Evolutionary conservation across 495 filamentous ascomycete genomes (phyloP).

Genomic region (Hyaloscypha bicolor): DNA sequence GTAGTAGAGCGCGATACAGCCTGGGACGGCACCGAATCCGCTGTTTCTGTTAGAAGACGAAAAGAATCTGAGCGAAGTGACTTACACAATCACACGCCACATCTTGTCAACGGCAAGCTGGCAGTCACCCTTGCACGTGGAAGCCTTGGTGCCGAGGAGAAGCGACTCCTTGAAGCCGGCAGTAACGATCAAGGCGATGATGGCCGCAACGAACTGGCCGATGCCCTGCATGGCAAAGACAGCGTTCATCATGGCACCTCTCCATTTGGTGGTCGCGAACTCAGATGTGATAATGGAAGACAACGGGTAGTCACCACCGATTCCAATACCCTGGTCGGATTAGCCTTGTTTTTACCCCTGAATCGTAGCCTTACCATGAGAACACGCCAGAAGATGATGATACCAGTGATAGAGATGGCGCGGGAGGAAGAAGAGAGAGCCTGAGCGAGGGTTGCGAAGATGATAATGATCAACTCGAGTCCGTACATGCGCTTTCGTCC

Average conservation of each 20-base stretch:
- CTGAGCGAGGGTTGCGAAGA: conserved; percentile 80
- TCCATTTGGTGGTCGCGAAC: conserved; percentile 75
- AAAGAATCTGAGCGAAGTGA: conserved; percentile 63
- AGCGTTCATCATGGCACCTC: conserved; percentile 80
- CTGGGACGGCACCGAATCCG: conserved; percentile 76
- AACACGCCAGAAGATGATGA: conserved; percentile 89
- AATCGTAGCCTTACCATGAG: conserved; percentile 59
- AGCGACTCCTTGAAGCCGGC: conserved; percentile 75
- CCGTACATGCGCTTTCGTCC: conserved; percentile 83
- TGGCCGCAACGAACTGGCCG: conserved; percentile 71
- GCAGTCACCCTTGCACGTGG: conserved; percentile 65
- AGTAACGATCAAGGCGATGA: conserved; percentile 71
- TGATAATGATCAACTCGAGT: conserved; percentile 85
- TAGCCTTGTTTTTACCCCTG: background rate
- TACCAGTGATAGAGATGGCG: conserved; percentile 69
- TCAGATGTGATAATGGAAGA: conserved; percentile 84
- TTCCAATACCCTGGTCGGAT: conserved; percentile 60
- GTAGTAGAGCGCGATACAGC: conserved; percentile 75
- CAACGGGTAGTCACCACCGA: conserved; percentile 86
- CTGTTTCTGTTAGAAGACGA: background rate
- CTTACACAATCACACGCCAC: conserved; percentile 79
- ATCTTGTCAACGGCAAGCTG: conserved; percentile 78
- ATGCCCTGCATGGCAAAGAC: conserved; percentile 87
- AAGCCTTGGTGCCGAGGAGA: conserved; percentile 48
- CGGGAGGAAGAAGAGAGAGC: conserved; percentile 67